Base-by-base conservation (phyloP, 2,329 filamentous ascomycete genomes). In the Colletotrichum liaoningense region DNA sequence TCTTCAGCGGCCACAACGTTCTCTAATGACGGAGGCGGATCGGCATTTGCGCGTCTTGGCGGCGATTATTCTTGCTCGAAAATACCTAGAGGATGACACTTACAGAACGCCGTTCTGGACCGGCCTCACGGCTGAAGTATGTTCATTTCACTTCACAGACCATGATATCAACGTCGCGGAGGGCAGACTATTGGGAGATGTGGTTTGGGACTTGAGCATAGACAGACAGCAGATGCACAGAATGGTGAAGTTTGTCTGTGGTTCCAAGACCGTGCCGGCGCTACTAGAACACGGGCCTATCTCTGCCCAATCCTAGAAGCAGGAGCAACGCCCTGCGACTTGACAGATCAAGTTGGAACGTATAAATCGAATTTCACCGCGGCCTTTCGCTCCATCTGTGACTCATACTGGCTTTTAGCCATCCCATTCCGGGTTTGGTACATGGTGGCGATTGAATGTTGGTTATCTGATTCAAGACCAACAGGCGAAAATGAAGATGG, bases 51-150 rank as follows among this genome's bases (percentile, higher is more conserved):
- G 52, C n/a, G 11, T 65, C 63, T 46, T 65, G 28, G 38, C 26
- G 19, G 52, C 54, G 11, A 52, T 67, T 5, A 59, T 67, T 19
- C 33, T 67, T 24, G 33, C 63, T 26, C 38, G 19, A 24, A 67
- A 67, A 58, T 52, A 67, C 5, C 19, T 67, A 6, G 52, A 64
- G 57, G 33, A 65, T 28, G 38, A 11, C 54, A 59, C 55, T 24
- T 35, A 67, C 24, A 26, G 52, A 49, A 67, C 54, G 64, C n/a
- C 14, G 26, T 67, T 59, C 38, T 67, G 55, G 64, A 26, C 12
- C 26, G 35, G 35, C 38, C 35, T 67, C 2, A n/a, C 28, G 38
- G 55, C 54, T 3, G 54, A 33, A 12, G 19, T 16, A 33, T 35
- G 46, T 9, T 55, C 28, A 16, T 64, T 33, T 16, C 19, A 38